Percentiles rank a stretch among this genome's conserved stretches.
Conservation (phyloP, 305 asterid genomes). For the Fraxinus velutina region DNA sequence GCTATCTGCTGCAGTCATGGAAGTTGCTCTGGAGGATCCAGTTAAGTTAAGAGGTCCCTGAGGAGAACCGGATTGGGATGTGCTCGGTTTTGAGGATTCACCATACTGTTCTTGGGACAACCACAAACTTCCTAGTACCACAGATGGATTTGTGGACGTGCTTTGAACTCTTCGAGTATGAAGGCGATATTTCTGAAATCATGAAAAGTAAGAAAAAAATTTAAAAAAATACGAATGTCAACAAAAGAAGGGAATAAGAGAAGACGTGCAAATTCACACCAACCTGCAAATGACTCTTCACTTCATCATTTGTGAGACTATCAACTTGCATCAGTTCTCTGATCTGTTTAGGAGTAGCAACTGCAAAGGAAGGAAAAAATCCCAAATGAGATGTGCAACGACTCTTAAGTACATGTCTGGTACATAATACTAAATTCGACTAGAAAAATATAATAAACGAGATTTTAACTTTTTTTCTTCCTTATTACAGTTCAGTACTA, state of each 20-base stretch:
- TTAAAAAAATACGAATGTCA: background rate
- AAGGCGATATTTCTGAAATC: slow-evolving; percentile 71
- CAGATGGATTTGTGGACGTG: slow-evolving; percentile 28
- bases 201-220: background rate
- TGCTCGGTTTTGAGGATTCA: slow-evolving; percentile 54
- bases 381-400: background rate
- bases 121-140: slow-evolving; percentile 41
- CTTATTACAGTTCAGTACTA: background rate
- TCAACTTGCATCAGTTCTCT: slow-evolving; percentile 88
- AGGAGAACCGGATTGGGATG: slow-evolving; percentile 62
- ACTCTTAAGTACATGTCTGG: background rate
- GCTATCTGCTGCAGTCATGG: slow-evolving; percentile 42
- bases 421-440: background rate
- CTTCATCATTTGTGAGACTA: slow-evolving; percentile 92
- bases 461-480: background rate
- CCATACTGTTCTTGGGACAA: slow-evolving; percentile 38
- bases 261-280: background rate
- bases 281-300: slow-evolving; percentile 89
- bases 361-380: slow-evolving; percentile 40
- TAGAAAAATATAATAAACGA: background rate
- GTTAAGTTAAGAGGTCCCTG: slow-evolving; percentile 41
- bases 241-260: background rate
- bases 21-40: slow-evolving; percentile 41
- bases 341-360: slow-evolving; percentile 90
- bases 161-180: slow-evolving; percentile 48